These are phyloP conservation scores for Ogataea trehaloabstinens DNA, from an alignment of 805 yeast species.

Conservation along the genomic window DNA sequence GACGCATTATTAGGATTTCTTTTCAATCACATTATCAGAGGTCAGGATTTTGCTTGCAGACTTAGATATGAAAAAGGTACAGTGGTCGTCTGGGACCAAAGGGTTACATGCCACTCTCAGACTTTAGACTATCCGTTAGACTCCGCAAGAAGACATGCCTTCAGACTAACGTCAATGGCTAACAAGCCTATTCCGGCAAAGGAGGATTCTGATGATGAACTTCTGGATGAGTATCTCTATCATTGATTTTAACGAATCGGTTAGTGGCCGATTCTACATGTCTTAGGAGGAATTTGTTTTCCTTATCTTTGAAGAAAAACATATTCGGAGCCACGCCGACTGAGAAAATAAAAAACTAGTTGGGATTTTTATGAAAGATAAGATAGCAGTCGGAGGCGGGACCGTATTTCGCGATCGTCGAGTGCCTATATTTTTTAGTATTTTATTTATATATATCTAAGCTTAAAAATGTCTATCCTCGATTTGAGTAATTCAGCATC, in stretches of 20 bases:
- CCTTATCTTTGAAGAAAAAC: not conserved
- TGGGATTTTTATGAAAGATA: no score
- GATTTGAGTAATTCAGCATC: not conserved
- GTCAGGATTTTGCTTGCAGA: slow-evolving; percentile 63
- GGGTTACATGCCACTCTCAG: slow-evolving; percentile 67
- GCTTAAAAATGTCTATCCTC: not conserved
- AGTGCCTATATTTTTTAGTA: not conserved
- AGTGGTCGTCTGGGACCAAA: slow-evolving; percentile 78
- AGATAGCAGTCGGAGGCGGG: slow-evolving; percentile 1
- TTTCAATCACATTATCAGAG: slow-evolving; percentile 46
- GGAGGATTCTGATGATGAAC: slow-evolving; percentile 31
- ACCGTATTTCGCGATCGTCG: not conserved
- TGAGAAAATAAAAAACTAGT: no score
- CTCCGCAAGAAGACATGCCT: slow-evolving; percentile 63
- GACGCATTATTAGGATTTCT: slow-evolving; percentile 58
- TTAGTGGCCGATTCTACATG: not conserved
- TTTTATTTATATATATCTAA: not conserved
- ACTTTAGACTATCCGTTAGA: slow-evolving; percentile 68
- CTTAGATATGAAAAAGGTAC: slow-evolving; percentile 69
- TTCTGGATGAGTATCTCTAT: slow-evolving; percentile 25
- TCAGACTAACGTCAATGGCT: slow-evolving; percentile 69
- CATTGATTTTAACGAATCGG: slow-evolving; percentile 3
- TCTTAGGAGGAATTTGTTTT: not conserved
- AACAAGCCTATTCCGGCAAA: slow-evolving; percentile 54
- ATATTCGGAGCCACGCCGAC: not conserved